These are phyloP conservation scores for Malassezia restricta DNA, from an alignment of 1,284 basidiomycete species.

Conservation along the genomic window DNA sequence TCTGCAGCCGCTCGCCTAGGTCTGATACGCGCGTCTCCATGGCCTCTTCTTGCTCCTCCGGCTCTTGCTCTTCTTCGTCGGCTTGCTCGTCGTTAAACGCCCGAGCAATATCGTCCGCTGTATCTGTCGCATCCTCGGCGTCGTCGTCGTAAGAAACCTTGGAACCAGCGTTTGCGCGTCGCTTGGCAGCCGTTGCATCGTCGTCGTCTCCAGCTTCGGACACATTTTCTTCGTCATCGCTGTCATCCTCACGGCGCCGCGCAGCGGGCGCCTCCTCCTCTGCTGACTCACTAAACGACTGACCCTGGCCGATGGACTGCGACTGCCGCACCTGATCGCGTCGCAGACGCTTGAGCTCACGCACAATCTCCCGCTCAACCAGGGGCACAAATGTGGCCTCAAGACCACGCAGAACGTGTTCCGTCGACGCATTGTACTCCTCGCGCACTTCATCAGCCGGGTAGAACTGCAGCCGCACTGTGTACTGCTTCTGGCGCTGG, in stretches of 20 bases:
- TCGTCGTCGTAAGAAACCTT: conserved; percentile 59
- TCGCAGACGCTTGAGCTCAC: conserved; percentile 74
- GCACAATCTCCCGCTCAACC: conserved; percentile 72
- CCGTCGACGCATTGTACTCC: conserved; percentile 69
- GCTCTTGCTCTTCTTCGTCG: conserved; percentile 19
- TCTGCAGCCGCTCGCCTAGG: conserved; percentile 50
- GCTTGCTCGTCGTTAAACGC: conserved; percentile 48
- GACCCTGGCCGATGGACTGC: conserved; percentile 58
- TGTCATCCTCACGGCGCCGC: conserved; percentile 22
- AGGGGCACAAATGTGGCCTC: conserved; percentile 66
- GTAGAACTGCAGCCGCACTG: conserved; percentile 72
- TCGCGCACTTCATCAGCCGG: conserved; percentile 69
- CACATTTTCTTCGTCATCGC: conserved; percentile 26
- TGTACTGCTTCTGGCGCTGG: conserved; percentile 66
- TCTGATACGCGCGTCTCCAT: conserved; percentile 40
- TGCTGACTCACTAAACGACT: conserved; percentile 51
- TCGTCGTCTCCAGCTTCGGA: conserved; percentile 53
- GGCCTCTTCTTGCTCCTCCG: conserved; percentile 22
- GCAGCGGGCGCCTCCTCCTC: conserved; percentile 49
- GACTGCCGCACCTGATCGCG: conserved; percentile 71
- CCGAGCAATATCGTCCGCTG: conserved; percentile 55
- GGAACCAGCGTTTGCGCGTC: conserved; percentile 55
- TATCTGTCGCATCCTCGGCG: conserved; percentile 18
- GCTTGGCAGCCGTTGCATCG: conserved; percentile 62
- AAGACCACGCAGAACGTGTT: conserved; percentile 65